These are phyloP conservation scores for Beverwykella pulmonaria DNA, from an alignment of 495 filamentous ascomycete genomes.

Conservation along the genomic window DNA sequence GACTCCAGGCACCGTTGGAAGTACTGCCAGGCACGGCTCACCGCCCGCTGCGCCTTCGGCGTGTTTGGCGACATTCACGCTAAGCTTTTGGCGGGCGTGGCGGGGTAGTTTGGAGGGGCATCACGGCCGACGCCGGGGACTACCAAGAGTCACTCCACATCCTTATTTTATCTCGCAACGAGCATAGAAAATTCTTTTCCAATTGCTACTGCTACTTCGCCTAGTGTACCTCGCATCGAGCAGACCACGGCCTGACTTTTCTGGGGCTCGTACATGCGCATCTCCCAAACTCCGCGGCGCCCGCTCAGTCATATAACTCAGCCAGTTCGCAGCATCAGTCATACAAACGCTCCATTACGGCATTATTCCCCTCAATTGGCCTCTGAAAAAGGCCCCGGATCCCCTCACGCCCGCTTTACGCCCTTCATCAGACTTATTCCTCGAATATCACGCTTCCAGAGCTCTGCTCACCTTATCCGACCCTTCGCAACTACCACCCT, in stretches of 20 bases:
- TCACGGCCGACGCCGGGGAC: too few relatives aligned
- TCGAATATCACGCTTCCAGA: not conserved
- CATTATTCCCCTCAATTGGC: constrained; percentile 13
- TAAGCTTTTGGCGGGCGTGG: not conserved
- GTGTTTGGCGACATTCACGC: not conserved
- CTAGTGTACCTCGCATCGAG: not conserved
- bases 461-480: not conserved
- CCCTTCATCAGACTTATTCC: not conserved
- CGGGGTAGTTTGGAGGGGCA: too few relatives aligned
- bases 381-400: not conserved
- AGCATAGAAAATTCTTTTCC: not conserved
- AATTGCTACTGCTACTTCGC: not conserved
- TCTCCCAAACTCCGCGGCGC: not conserved
- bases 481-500: constrained; percentile 12
- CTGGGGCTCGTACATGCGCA: not conserved
- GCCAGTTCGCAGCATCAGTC: constrained; percentile 28
- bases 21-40: constrained; percentile 35
- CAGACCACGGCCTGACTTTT: not conserved
- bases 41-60: not conserved
- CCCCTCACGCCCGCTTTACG: not conserved
- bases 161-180: not conserved
- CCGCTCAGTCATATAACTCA: constrained; percentile 24
- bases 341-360: constrained; percentile 14
- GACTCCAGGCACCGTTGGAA: constrained; percentile 28
- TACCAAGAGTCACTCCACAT: not conserved